Base-by-base conservation (phyloP, 805 yeast species). In the Sungouiozyma intestinalis region DNA sequence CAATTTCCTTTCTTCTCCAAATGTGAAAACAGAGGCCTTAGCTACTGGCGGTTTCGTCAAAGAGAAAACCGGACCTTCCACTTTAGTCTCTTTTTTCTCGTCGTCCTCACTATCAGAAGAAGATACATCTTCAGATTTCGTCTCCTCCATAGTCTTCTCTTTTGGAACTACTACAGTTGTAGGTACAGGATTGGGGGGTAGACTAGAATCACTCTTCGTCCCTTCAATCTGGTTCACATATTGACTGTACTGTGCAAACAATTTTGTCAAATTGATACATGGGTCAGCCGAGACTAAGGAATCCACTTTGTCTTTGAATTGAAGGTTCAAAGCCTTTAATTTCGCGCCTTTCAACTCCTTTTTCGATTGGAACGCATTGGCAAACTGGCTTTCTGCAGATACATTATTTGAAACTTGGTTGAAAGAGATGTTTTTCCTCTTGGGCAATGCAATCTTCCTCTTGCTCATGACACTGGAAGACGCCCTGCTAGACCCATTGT, bases 1-100 rank as follows among this genome's bases (percentile, higher is more conserved):
- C 2, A 49, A 48, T 34, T 41, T 40, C 33, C 49, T 49, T 33
- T 54, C 55, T 16, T 54, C 46, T 24, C 64, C 58, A 44, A 76
- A 69, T 21, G 68, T 65, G 57, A 76, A 76, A 4, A 72, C 74
- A n/a, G 77, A 67, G 43, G 69, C 66, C 3, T 66, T 65, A 2
- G 74, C 67, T 3, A 69, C 69, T 41, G 79, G 79, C 21, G 71
- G 67, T 21, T 65, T 53, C 14, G 55, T 58, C 24, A 74, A 48
- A 7, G 69, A 71, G 57, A 85, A 85, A 13, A 68, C 62, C 16
- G 94, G 94, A 1, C 94, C 94, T 58, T 83, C 75, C 21, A 81
- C 72, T 55, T 78, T 80, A 19, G 79, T 61, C 32, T 77, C 83
- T 16, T 77, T 77, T 29, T 77, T 84, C 2, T 52, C 52, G 31